phyloP scores from a whole-genome alignment of 176 grass and related monocot species.

The Aechmea fasciata region DNA sequence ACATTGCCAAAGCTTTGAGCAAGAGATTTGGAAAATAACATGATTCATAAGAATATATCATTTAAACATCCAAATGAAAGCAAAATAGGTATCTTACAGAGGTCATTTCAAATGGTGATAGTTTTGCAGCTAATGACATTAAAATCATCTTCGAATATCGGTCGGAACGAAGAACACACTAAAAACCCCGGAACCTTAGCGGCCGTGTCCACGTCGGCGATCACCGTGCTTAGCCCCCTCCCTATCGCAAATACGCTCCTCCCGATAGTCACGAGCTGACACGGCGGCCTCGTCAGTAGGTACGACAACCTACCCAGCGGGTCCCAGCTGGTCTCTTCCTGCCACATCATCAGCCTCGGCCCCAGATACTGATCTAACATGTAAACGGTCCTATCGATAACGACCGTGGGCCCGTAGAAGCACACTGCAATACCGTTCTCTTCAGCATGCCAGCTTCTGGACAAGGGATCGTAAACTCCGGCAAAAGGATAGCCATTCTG shows the following conservation, averaged over 20 bases:
- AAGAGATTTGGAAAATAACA: too few species aligned
- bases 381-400: slow-evolving; percentile 44
- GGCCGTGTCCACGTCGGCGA: slow-evolving; percentile 39
- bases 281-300: slow-evolving; percentile 25
- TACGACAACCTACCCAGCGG: slow-evolving; percentile 47
- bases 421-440: slow-evolving; percentile 48
- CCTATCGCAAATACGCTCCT: slow-evolving; percentile 51
- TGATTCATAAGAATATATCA: too few species aligned
- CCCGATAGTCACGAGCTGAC: slow-evolving; percentile 35
- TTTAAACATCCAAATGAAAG: too few species aligned
- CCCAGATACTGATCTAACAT: slow-evolving; percentile 43
- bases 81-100: too few species aligned
- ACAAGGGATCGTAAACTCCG: slow-evolving; percentile 48
- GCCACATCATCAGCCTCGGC: slow-evolving; percentile 50
- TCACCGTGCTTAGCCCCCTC: slow-evolving; percentile 32
- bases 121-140: slow-evolving; percentile 40
- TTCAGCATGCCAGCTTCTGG: slow-evolving; percentile 32
- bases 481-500: slow-evolving; percentile 50
- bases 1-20: too few species aligned
- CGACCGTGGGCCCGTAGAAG: slow-evolving; percentile 40
- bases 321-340: slow-evolving; percentile 35
- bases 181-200: slow-evolving; percentile 29
- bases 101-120: slow-evolving; percentile 50
- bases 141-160: slow-evolving; percentile 34
- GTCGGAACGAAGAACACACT: slow-evolving; percentile 23